Base-by-base conservation (phyloP, 768 basidiomycete genomes). In the Leccinum broughii region DNA sequence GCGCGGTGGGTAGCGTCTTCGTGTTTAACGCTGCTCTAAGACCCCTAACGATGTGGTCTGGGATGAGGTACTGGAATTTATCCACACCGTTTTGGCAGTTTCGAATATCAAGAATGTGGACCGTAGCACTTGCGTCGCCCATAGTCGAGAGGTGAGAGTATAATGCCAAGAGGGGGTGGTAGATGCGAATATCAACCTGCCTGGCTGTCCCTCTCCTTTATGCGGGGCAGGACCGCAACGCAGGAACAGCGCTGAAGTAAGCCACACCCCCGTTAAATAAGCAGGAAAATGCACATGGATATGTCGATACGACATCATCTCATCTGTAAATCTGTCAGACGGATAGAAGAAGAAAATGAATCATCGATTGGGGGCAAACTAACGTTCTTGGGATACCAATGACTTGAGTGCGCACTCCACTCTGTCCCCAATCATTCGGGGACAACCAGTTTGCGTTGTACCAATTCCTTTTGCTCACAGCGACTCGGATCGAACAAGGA, bases 1-100 rank as follows among this genome's bases (percentile, higher is more conserved):
- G 80, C 72, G 92, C 76, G 0, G 93, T 95, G 7, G 95, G 93
- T 22, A 97, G 73, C 28, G 80, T 77, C 72, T 87, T 89, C 63
- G 83, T 72, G 52, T 84, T 83, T 1, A 66, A 61, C 3, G 86
- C 83, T 24, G 77, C 81, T 55, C 73, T 73, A 8, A 93, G 81
- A 17, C 90, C 89, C 26, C 73, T 73, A 46, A 82, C 55, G 52
- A 92, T 79, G 50, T 85, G 72, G 49, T 78, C 68, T 20, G 75
- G 66, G 52, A 85, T 72, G 68, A 80, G 79, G 44, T 66, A 56
- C 30, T 35, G 49, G 14, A 50, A 26, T 52, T 51, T 60, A 17
- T 61, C 34, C 5, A 20, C 10, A n/a, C 34, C 55, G 10, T 53
- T 50, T 22, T 61, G 64, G 41, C 51, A 60, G 57, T 62, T 48